A percentile compares a stretch with the other conserved stretches of the same genome.
These are phyloP conservation scores for Amaranthus palmeri DNA, from an alignment of 148 eudicot species.

Conservation along the genomic window DNA sequence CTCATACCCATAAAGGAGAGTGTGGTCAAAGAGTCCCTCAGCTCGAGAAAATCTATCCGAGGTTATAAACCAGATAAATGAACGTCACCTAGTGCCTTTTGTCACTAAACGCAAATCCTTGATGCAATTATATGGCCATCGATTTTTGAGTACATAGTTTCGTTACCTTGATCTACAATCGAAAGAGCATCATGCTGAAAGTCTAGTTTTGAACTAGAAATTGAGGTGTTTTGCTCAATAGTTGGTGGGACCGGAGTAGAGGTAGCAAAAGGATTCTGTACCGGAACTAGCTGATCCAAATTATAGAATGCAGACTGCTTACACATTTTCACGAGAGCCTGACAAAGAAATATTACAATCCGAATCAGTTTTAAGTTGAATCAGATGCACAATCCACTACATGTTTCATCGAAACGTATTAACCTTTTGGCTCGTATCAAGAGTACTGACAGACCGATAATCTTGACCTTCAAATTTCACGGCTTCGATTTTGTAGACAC, in stretches of 20 bases:
- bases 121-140: background rate
- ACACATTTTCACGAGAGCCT: slow-evolving; percentile 52
- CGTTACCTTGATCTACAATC: slow-evolving; percentile 31
- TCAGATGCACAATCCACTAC: background rate
- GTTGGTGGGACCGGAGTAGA: slow-evolving; percentile 11
- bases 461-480: slow-evolving; percentile 25
- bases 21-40: no score
- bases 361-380: background rate
- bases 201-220: slow-evolving; percentile 11
- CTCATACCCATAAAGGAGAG: no score
- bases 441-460: slow-evolving; percentile 14
- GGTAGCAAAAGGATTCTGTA: slow-evolving; percentile 17
- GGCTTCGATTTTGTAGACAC: slow-evolving; percentile 29
- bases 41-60: background rate
- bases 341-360: slow-evolving; percentile 18
- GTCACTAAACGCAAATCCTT: background rate
- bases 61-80: background rate
- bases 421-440: slow-evolving; percentile 30
- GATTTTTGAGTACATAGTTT: background rate
- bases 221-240: slow-evolving; percentile 12
- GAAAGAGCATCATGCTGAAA: slow-evolving; percentile 20
- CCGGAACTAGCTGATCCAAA: slow-evolving; percentile 28
- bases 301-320: slow-evolving; percentile 45
- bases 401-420: background rate
- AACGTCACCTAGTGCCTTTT: background rate